Evolutionary conservation across 768 basidiomycete species (phyloP), one percentile per base, ranked within the genome.

Genomic region (Pisolithus albus): DNA sequence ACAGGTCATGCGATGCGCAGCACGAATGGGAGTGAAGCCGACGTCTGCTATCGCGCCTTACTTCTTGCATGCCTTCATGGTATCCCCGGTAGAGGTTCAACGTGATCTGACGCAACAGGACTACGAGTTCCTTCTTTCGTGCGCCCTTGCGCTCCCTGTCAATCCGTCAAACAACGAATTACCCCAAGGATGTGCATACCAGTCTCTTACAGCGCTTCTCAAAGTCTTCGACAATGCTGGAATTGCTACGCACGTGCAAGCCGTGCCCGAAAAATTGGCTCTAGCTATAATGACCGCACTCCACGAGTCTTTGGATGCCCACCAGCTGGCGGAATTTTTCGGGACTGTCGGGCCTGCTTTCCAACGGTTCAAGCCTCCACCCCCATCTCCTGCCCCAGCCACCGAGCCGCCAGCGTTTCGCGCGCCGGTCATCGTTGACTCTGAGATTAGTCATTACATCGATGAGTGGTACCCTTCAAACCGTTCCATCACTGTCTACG

Each of bases 1-100:
- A 9, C 47, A 58, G 0, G 21, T 60, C 19, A 61, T 71, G 4
- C 64, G 71, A 3, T 47, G 76, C 6, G 68, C 68, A 7, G 59
- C 57, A 9, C 56, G 44, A n/a, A 59, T 73, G 23, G 68, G 68
- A 23, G 56, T 74, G 36, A 59, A 66, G 37, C 65, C 71, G 0
- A 56, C 65, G 4, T 59, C 64, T 0, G 63, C 63, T 37, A 67
- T 75, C 16, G 70, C 72, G 2, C 62, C 66, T 7, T 65, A 68
- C 49, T 67, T 75, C 53, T 62, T 84, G 28, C 67, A 78, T 34
- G 61, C 76, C 11, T 83, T 81, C 59, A 66, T 66, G 50, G 55
- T 67, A n/a, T 62, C 73, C 63, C 69, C 56, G 46, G 55, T 55
- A 58, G 59, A 16, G 63, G 61, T 62, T 0, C 45, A 46, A 39